Percentiles rank a stretch among this genome's conserved stretches.
Evolutionary conservation across 2,329 filamentous ascomycete genomes (phyloP).

Genomic region (Ceratocystis diversiconidia): DNA sequence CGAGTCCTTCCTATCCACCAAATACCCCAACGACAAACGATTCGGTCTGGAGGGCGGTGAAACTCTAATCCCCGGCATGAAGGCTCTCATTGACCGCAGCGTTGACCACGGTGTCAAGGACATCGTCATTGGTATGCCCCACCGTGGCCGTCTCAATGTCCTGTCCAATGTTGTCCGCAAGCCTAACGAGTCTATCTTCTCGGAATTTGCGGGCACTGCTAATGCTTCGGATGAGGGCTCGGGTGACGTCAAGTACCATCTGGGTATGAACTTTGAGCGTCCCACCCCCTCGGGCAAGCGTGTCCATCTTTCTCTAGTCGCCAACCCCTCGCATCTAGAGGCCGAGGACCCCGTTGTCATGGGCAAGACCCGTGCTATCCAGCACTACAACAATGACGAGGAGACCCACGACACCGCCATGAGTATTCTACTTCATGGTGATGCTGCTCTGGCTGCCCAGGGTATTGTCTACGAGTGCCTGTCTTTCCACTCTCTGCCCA

Average conservation of each 20-base stretch:
- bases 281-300: constrained; percentile 97
- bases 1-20: constrained; percentile 85
- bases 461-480: constrained; percentile 98
- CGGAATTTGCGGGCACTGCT: constrained; percentile 80
- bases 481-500: constrained; percentile 88
- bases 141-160: constrained; percentile 94
- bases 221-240: constrained; percentile 90
- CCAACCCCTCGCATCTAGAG: constrained; percentile 96
- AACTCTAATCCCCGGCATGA: constrained; percentile 95
- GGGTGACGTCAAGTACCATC: constrained; percentile 97
- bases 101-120: constrained; percentile 98
- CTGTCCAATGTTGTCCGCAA: constrained; percentile 97
- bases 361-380: constrained; percentile 92
- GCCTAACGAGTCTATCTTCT: constrained; percentile 99
- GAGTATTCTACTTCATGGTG: constrained; percentile 90
- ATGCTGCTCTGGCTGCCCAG: constrained; percentile 91
- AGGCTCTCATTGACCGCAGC: constrained; percentile 93
- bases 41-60: constrained; percentile 97
- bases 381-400: constrained; percentile 98
- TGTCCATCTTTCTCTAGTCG: constrained; percentile 95
- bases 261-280: constrained; percentile 99
- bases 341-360: constrained; percentile 96
- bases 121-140: constrained; percentile 98
- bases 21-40: constrained; percentile 99
- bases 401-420: constrained; percentile 77